Conservation (phyloP, 2,329 filamentous ascomycete genomes). For the Nannizziopsis barbatae region DNA sequence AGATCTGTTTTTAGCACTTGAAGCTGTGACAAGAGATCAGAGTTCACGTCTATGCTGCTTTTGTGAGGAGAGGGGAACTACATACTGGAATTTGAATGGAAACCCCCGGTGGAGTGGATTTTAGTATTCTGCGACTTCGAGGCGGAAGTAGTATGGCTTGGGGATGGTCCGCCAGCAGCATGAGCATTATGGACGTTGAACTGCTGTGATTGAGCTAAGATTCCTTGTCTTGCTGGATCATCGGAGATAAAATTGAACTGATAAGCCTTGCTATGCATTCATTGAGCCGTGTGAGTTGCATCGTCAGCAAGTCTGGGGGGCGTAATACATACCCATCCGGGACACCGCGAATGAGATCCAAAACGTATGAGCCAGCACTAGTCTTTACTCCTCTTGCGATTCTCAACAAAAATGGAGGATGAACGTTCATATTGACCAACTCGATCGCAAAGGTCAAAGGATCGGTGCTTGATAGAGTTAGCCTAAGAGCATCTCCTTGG, state of each 20-base stretch:
- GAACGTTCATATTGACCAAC: slow-evolving; percentile 32
- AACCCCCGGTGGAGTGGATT: background rate
- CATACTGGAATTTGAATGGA: background rate
- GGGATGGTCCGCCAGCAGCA: background rate
- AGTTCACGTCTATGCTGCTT: background rate
- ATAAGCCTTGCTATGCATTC: slow-evolving; percentile 25
- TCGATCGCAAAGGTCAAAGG: slow-evolving; percentile 32
- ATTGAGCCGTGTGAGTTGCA: background rate
- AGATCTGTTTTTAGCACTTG: background rate
- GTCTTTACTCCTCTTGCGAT: slow-evolving; percentile 30
- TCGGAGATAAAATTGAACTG: slow-evolving; percentile 35
- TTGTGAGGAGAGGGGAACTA: background rate
- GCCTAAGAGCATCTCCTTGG: background rate
- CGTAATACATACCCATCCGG: slow-evolving; percentile 3
- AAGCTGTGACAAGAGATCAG: background rate
- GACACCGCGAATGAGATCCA: slow-evolving; percentile 2
- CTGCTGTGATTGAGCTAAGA: slow-evolving; percentile 33
- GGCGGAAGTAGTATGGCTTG: background rate
- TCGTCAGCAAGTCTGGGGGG: background rate
- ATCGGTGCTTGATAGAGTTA: slow-evolving; percentile 27
- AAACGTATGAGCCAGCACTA: slow-evolving; percentile 18
- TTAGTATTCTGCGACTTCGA: background rate
- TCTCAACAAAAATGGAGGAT: slow-evolving; percentile 24
- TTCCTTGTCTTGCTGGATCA: slow-evolving; percentile 26
- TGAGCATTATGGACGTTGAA: slow-evolving; percentile 20